A percentile compares a stretch with the other conserved stretches of the same genome.
Evolutionary conservation across 352 stramenopile genomes (phyloP).

Genomic region (Phytophthora colocasiae): DNA sequence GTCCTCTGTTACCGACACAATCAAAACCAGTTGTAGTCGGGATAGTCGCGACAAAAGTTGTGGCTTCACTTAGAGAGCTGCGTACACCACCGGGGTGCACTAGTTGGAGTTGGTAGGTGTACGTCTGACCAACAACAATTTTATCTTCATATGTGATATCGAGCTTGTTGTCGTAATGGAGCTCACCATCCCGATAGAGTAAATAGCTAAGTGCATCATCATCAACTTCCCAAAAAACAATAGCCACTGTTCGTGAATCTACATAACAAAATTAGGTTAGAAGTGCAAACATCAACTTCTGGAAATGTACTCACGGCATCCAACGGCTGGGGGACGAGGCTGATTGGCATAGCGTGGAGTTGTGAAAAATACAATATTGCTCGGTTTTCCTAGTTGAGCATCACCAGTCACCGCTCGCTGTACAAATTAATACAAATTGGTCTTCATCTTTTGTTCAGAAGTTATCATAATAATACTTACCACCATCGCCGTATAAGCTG

Average conservation of each 20-base stretch:
- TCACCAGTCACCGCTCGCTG: constrained; percentile 45
- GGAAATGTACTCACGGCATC: constrained; percentile 49
- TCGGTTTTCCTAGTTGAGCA: constrained; percentile 34
- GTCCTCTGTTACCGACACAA: constrained; percentile 38
- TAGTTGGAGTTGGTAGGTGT: constrained; percentile 47
- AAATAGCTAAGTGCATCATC: constrained; percentile 40
- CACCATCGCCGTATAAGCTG: constrained; percentile 53
- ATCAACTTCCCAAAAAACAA: constrained; percentile 42
- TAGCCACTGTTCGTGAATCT: constrained; percentile 45
- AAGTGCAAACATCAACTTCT: background rate
- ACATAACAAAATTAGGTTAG: background rate
- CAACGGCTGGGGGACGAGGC: constrained; percentile 48
- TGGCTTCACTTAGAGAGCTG: constrained; percentile 42
- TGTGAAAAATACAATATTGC: constrained; percentile 50
- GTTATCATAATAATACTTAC: constrained; percentile 22
- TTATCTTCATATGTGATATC: constrained; percentile 52
- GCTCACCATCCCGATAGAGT: constrained; percentile 42
- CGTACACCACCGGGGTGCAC: constrained; percentile 26
- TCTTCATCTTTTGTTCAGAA: no score
- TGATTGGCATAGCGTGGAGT: constrained; percentile 45
- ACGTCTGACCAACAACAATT: constrained; percentile 39
- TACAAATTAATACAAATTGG: background rate
- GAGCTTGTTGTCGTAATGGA: constrained; percentile 31
- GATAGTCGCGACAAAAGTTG: constrained; percentile 21
- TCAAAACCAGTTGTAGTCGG: constrained; percentile 31